Conservation (phyloP, 2,329 filamentous ascomycete genomes). For the Bisporella sp. region DNA sequence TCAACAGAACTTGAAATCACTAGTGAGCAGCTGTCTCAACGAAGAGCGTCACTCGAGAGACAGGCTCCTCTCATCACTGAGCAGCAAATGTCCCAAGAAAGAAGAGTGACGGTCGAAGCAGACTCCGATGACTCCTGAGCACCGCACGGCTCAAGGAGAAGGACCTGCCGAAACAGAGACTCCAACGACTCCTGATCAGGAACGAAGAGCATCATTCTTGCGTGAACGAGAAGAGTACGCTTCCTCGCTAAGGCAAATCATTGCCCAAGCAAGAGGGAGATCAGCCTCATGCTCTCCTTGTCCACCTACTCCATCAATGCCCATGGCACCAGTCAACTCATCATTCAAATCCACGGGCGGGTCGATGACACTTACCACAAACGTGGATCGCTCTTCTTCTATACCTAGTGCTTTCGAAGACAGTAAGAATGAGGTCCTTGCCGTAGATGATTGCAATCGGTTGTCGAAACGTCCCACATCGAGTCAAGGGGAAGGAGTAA, state of each 20-base stretch:
- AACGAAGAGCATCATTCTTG: slow-evolving; percentile 1
- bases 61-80: not conserved
- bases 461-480: not conserved
- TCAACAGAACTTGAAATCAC: not conserved
- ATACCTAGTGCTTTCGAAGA: not conserved
- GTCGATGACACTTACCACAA: not conserved
- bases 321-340: not conserved
- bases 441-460: not conserved
- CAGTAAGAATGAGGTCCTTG: not conserved
- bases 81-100: not conserved
- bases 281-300: slow-evolving; percentile 1
- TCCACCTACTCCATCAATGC: not conserved
- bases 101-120: not conserved
- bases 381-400: not conserved
- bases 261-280: slow-evolving; percentile 1
- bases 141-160: not conserved
- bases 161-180: not conserved
- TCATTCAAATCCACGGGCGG: not conserved
- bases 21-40: not conserved
- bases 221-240: not conserved
- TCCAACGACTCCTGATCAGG: not conserved
- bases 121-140: not conserved
- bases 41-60: not conserved
- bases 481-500: not conserved
- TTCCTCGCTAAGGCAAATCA: slow-evolving; percentile 1